Percentiles rank a stretch among this genome's conserved stretches.
phyloP scores from a whole-genome alignment of 2,329 filamentous ascomycete genomes.

The Magnaporthiopsis poae region DNA sequence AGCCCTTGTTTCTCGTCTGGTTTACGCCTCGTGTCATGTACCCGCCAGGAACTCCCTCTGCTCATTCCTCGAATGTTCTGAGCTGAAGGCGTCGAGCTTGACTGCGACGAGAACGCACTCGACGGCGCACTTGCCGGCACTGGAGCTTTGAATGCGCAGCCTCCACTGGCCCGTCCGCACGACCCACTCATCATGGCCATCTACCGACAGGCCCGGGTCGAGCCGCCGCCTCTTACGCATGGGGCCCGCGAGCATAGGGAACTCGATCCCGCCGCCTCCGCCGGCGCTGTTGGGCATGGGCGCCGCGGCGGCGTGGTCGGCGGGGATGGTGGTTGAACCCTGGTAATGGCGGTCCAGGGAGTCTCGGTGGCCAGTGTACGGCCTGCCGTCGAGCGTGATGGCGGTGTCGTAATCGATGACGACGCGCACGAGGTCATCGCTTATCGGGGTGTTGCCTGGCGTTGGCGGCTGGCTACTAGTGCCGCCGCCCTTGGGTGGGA shows the following conservation, averaged over 20 bases:
- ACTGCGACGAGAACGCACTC: conserved; percentile 68
- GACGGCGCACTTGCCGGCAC: conserved; percentile 41
- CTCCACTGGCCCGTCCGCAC: conserved; percentile 64
- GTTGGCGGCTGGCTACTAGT: conserved; percentile 50
- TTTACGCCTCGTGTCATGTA: not conserved
- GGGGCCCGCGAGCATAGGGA: conserved; percentile 10
- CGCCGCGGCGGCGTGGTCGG: conserved; percentile 15
- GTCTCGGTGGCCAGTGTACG: conserved; percentile 25
- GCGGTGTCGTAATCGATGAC: conserved; percentile 51
- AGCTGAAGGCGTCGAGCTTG: conserved; percentile 62
- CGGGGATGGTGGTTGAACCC: conserved; percentile 14
- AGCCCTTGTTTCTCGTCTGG: not conserved
- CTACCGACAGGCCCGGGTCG: conserved; percentile 20
- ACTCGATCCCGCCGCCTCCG: conserved; percentile 17
- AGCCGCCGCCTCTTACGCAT: conserved; percentile 36
- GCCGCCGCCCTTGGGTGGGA: conserved; percentile 55
- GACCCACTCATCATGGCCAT: conserved; percentile 43
- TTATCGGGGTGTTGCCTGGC: conserved; percentile 59
- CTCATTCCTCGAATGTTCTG: conserved; percentile 57
- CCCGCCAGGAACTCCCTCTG: conserved; percentile 50
- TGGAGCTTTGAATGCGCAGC: conserved; percentile 49
- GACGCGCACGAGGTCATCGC: conserved; percentile 60
- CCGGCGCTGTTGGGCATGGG: conserved; percentile 25
- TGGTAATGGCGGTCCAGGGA: conserved; percentile 6
- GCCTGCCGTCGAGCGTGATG: conserved; percentile 48